Base-by-base conservation (phyloP, 2,329 filamentous ascomycete genomes). In the Coniochaeta sp. region DNA sequence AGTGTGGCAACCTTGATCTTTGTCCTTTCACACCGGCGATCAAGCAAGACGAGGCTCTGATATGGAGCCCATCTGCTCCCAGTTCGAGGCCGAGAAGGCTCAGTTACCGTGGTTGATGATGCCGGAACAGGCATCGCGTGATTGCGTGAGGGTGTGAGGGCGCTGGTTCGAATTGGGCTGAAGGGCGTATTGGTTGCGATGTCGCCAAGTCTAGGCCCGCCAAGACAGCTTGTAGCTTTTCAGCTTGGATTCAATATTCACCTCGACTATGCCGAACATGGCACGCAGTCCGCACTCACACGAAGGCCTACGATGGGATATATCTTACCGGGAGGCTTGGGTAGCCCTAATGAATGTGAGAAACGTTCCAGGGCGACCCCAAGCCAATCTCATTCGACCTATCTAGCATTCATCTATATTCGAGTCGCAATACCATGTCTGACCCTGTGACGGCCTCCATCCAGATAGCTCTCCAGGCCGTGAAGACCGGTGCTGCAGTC, bases 71-170 rank as follows among this genome's bases (percentile, higher is more conserved):
- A 14, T 14, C 36, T 12, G 16, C 16, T 16, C 8, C 36, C 16
- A 8, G 12, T 8, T 38, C 16, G 36, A 38, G 36, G 31, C 11
- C 31, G 31, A 33, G 31, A 33, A 6, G 31, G 31, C 6, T 33
- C 31, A 16, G 36, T 14, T n/a, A 62, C 22, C 47, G 61, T 11
- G 6, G 31, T 33, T 33, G 11, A 11, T 33, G 31, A 66, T 63
- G 24, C n/a, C n/a, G 6, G 56, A 52, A 50, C 5, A 16, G 44
- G 44, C 22, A 50, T 50, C 6, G 44, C 14, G 7, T 28, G 2
- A 28, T 6, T 50, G 11, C 22, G 12, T 28, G 44, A 50, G 44
- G 44, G 44, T 50, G 44, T 50, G 44, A 50, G 44, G 44, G 12
- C 14, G 12, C 44, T 26, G 44, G 24, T 28, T 26, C 16, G 44